Percentiles rank a stretch among this genome's conserved stretches.
Conservation (phyloP, 1,284 basidiomycete genomes). For the Singerocomus inundabilis region DNA sequence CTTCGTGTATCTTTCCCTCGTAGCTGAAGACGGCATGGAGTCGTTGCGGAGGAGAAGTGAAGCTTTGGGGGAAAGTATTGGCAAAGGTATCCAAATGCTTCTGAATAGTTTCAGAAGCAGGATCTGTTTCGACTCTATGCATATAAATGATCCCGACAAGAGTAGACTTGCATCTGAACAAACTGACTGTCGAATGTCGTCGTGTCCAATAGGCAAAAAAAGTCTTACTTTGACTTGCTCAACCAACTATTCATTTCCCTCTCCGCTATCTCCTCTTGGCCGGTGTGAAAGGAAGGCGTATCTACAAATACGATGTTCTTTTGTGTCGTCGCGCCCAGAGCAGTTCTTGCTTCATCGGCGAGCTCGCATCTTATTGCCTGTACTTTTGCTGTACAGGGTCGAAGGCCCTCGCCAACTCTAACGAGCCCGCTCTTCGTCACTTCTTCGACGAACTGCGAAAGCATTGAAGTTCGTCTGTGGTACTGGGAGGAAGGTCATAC, state of each 20-base stretch:
- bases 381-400: neutral
- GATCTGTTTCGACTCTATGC: slow-evolving; percentile 15
- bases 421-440: slow-evolving; percentile 1
- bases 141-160: slow-evolving; percentile 18
- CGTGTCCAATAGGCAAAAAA: neutral
- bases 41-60: neutral
- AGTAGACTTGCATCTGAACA: slow-evolving; percentile 13
- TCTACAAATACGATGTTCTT: slow-evolving; percentile 23
- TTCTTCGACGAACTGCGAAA: slow-evolving; percentile 12
- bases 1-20: rapidly evolving
- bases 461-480: neutral
- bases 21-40: slow-evolving; percentile 15
- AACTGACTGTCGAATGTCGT: neutral
- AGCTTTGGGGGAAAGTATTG: slow-evolving; percentile 1
- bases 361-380: slow-evolving; percentile 17
- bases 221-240: slow-evolving; percentile 7
- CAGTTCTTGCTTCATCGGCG: neutral
- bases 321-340: neutral
- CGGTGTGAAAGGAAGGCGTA: slow-evolving; percentile 17
- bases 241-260: slow-evolving; percentile 10
- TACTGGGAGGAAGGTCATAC: slow-evolving; percentile 9
- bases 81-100: slow-evolving; percentile 13
- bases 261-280: neutral
- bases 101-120: neutral
- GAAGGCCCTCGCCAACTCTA: neutral